Conservation (phyloP, 2,329 filamentous ascomycete genomes). For the Fusarium agapanthi region DNA sequence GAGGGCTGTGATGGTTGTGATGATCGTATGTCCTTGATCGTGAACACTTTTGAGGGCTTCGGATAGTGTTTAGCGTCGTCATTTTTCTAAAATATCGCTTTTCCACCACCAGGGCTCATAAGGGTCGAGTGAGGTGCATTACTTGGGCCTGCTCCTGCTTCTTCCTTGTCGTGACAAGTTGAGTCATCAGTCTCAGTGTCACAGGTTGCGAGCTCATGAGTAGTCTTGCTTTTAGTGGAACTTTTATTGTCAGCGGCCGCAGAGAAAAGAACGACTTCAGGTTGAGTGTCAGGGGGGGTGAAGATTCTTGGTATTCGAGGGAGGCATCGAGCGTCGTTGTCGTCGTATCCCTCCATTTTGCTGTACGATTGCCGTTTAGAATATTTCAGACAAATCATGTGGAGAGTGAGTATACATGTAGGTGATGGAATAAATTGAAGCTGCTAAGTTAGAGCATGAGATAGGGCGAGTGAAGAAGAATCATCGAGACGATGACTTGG, state of each 20-base stretch:
- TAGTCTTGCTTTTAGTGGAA: neutral
- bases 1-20: neutral
- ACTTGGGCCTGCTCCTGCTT: neutral
- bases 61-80: neutral
- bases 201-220: neutral
- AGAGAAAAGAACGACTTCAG: slow-evolving; percentile 23
- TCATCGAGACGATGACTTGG: neutral
- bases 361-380: neutral
- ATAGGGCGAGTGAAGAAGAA: neutral
- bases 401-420: neutral
- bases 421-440: neutral
- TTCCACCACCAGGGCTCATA: slow-evolving; percentile 7
- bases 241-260: neutral
- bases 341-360: slow-evolving; percentile 31
- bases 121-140: slow-evolving; percentile 18
- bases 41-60: slow-evolving; percentile 6
- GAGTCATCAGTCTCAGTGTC: neutral
- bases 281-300: neutral
- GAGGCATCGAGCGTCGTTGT: slow-evolving; percentile 23
- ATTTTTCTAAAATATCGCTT: slow-evolving; percentile 25
- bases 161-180: neutral
- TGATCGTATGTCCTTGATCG: neutral
- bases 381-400: neutral
- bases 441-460: neutral
- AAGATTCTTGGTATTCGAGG: slow-evolving; percentile 32